These are phyloP conservation scores for Cryphonectria nitschkei DNA, from an alignment of 2,329 filamentous ascomycete species.

Conservation along the genomic window DNA sequence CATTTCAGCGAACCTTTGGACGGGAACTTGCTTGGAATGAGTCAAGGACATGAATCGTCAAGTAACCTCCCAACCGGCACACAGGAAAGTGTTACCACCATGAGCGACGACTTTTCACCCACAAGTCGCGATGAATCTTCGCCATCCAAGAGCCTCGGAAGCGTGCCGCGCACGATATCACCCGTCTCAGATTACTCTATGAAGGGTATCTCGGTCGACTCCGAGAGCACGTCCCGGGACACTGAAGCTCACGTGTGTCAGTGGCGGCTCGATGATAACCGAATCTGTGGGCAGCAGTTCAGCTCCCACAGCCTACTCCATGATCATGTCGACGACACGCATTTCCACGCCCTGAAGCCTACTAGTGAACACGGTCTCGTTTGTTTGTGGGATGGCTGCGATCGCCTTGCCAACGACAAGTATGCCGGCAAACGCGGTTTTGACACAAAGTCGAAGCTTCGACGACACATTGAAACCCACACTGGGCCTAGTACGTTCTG, in stretches of 20 bases:
- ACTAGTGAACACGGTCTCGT: constrained; percentile 24
- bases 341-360: constrained; percentile 24
- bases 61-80: not conserved
- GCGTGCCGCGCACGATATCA: constrained; percentile 3
- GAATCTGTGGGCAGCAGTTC: constrained; percentile 20
- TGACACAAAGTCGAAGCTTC: constrained; percentile 64
- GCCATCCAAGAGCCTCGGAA: not conserved
- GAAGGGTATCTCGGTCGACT: constrained; percentile 1
- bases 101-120: not conserved
- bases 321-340: constrained; percentile 24
- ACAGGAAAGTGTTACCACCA: not conserved
- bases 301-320: constrained; percentile 26
- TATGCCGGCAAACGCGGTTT: constrained; percentile 52
- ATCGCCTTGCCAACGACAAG: constrained; percentile 47
- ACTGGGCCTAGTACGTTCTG: constrained; percentile 59
- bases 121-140: not conserved
- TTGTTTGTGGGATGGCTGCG: constrained; percentile 43
- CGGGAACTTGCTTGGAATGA: not conserved
- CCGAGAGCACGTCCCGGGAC: constrained; percentile 8
- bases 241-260: constrained; percentile 6
- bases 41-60: not conserved
- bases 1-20: not conserved
- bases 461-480: constrained; percentile 67
- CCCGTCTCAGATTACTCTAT: constrained; percentile 6
- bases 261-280: constrained; percentile 12